Percentiles rank a stretch among this genome's conserved stretches.
Conservation (phyloP, 1,139 yeast species). For the Saccharomyces hybrid region DNA sequence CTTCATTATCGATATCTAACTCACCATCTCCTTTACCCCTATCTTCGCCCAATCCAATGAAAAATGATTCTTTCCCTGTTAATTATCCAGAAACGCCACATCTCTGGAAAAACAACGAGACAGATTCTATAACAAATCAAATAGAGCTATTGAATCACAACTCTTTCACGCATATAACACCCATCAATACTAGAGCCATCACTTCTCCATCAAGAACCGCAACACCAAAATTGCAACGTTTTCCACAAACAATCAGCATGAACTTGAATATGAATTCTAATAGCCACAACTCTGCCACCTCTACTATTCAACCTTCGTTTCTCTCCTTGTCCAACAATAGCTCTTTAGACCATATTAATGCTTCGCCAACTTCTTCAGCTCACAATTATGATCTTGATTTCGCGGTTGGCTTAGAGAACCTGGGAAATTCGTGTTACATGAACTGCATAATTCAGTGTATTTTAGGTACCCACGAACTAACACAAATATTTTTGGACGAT, state of each 20-base stretch:
- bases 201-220: constrained; percentile 3
- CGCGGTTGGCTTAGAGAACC: constrained; percentile 60
- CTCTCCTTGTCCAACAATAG: background rate
- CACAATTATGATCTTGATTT: constrained; percentile 24
- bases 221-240: background rate
- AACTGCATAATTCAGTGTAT: constrained; percentile 87
- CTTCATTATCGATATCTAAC: constrained; percentile 3
- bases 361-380: background rate
- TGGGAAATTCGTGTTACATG: constrained; percentile 92
- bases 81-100: constrained; percentile 20
- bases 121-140: background rate
- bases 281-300: background rate
- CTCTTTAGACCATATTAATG: background rate
- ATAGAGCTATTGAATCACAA: background rate
- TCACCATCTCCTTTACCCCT: constrained; percentile 2
- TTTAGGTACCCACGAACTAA: constrained; percentile 43
- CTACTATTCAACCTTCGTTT: background rate
- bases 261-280: background rate
- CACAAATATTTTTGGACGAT: constrained; percentile 44
- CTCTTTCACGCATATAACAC: constrained; percentile 3
- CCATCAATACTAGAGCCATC: constrained; percentile 6
- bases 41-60: background rate
- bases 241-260: background rate
- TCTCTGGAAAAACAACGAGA: constrained; percentile 3
- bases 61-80: background rate